Base-by-base conservation (phyloP, 495 filamentous ascomycete species). In the Neurospora sp. region DNA sequence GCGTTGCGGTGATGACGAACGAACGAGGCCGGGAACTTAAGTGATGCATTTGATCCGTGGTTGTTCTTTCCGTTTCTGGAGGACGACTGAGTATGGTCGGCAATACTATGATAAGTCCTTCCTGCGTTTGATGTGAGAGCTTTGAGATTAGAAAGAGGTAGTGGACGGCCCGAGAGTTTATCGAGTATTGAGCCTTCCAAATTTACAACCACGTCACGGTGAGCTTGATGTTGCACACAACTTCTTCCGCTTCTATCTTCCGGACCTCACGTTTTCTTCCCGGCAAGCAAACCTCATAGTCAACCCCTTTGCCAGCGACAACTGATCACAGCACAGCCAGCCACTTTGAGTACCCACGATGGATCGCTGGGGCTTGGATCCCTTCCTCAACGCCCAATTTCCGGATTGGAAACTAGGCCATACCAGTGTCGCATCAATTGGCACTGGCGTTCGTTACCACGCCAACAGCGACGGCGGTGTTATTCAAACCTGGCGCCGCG, bases 391-490 rank as follows among this genome's bases (percentile, higher is more conserved):
- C 8, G 9, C 0, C n/a, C n/a, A 49, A 3, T 49, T 46, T 5
- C 3, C 8, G 44, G 7, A 10, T 20, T 23, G 44, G 44, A 49
- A 49, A 20, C 18, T 49, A 11, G 31, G 31, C 31, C 31, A 35
- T 35, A 35, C 31, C 31, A 35, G 31, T 4, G 31, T 35, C 31
- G 44, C 8, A n/a, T 18, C n/a, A 3, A 1, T 20, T 49, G 8
- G 2, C 3, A 0, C 2, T 10, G n/a, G 8, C 7, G 3, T 49
- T 3, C n/a, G 0, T 49, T 4, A 18, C n/a, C 44, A 11, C n/a
- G 0, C 1, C n/a, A 5, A 11, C 1, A 20, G 0, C 0, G n/a
- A 20, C 9, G 44, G 44, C 3, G 7, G n/a, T 20, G 0, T 10
- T 49, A 4, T 49, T 5, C 44, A 49, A 10, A 4, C 44, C 7